These are phyloP conservation scores for Coniochaeta hoffmannii DNA, from an alignment of 2,329 filamentous ascomycete species.

Conservation along the genomic window DNA sequence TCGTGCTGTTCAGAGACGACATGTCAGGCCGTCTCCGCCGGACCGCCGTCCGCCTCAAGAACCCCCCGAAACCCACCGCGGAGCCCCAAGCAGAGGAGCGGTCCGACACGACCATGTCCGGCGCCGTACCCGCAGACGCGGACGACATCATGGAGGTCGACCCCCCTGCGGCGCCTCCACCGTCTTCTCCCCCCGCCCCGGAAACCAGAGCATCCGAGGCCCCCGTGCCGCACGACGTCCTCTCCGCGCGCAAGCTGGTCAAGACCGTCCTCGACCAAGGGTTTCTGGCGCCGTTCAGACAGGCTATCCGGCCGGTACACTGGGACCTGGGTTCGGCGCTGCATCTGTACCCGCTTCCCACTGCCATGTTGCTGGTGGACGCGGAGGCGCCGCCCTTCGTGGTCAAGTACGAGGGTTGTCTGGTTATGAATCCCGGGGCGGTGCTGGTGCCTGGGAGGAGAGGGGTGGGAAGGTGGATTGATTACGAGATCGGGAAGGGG, in stretches of 20 bases:
- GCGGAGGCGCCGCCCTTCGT: slow-evolving; percentile 74
- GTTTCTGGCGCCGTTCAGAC: slow-evolving; percentile 77
- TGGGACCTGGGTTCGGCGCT: slow-evolving; percentile 80
- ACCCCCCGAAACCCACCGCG: slow-evolving; percentile 20
- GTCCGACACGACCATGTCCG: slow-evolving; percentile 26
- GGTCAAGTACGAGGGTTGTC: slow-evolving; percentile 88
- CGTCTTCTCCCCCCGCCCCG: background rate
- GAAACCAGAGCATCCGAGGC: background rate
- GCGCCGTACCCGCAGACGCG: slow-evolving; percentile 14
- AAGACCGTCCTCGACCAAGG: slow-evolving; percentile 91
- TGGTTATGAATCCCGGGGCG: slow-evolving; percentile 86
- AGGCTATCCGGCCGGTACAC: slow-evolving; percentile 70
- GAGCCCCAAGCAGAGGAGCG: slow-evolving; percentile 25
- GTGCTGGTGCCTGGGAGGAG: slow-evolving; percentile 63
- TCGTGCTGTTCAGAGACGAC: slow-evolving; percentile 83
- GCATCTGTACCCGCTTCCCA: slow-evolving; percentile 82
- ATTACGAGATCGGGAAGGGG: slow-evolving; percentile 62
- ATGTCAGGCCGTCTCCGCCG: slow-evolving; percentile 72
- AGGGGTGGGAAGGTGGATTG: slow-evolving; percentile 72
- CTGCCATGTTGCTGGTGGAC: slow-evolving; percentile 75
- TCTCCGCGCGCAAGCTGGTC: slow-evolving; percentile 67
- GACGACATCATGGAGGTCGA: slow-evolving; percentile 30
- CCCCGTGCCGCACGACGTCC: slow-evolving; percentile 39
- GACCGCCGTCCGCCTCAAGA: slow-evolving; percentile 64
- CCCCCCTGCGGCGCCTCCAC: slow-evolving; percentile 7